Base-by-base conservation (phyloP, 2,329 filamentous ascomycete genomes). In the Neophaeococcomyces mojaviensis region DNA sequence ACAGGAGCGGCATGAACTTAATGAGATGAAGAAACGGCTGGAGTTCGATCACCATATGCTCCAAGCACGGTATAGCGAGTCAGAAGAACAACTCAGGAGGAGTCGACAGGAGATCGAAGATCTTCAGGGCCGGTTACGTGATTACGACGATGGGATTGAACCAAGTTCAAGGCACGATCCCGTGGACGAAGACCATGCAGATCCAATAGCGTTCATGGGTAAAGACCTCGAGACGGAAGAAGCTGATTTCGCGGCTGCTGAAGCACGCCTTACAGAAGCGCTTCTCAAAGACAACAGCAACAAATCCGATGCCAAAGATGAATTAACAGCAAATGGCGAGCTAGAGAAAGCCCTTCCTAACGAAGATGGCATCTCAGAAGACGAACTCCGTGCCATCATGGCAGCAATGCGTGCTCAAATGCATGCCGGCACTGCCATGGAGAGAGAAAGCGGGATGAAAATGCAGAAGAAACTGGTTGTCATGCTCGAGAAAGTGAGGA, bases 21-120 rank as follows among this genome's bases (percentile, higher is more conserved):
- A 69, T 48, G 66, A 67, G 36, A 58, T 71, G 49, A 72, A 72
- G 55, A 71, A 70, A 46, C 63, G 70, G 48, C 58, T 72, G 8
- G 68, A 72, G 49, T 69, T 70, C 49, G 68, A 72, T 52, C 71
- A 71, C 46, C 67, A 70, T 49, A 64, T 67, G 12, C 60, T 72
- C 13, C 68, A 66, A 6, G 68, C 69, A 48, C 60, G 68, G 13
- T 62, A 70, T 15, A 58, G 66, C 37, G 65, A 65, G 47, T 63
- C 67, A 2, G 63, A 68, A 43, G 68, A 71, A 49, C 66, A 70
- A 41, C 62, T 54, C 13, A 47, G 46, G 22, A 43, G 55, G 34
- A 49, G 54, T 36, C 52, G 57, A 46, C 53, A 57, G 38, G 53
- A 50, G 9, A 49, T 59, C 30, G 54, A 55, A 28, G 59, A 61